phyloP scores from a whole-genome alignment of 495 filamentous ascomycete species.

The Penicillium paxilli region DNA sequence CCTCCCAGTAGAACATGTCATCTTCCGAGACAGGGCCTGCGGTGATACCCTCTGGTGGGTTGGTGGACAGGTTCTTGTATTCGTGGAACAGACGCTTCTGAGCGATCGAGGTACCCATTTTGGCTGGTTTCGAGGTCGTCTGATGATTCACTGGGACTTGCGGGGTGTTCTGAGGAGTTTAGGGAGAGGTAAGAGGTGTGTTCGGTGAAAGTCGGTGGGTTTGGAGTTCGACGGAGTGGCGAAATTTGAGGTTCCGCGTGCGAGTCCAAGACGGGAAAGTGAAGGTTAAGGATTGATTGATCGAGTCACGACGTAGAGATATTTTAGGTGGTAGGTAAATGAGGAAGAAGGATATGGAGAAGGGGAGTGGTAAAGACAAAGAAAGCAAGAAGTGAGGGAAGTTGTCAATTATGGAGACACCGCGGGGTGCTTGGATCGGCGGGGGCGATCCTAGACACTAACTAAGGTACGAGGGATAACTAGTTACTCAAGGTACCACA shows the following conservation, averaged over 20 bases:
- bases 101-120: constrained; percentile 52
- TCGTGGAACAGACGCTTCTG: constrained; percentile 96
- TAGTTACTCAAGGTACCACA: constrained; percentile 1
- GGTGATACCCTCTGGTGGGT: constrained; percentile 90
- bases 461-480: too few relatives aligned
- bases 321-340: background rate
- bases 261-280: background rate
- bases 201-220: constrained; percentile 5
- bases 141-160: too few relatives aligned
- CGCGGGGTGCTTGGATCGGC: constrained; percentile 1
- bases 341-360: background rate
- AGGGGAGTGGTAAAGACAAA: background rate
- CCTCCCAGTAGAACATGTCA: constrained; percentile 96
- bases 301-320: background rate
- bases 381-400: background rate
- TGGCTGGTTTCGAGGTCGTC: constrained; percentile 2
- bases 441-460: constrained; percentile 15
- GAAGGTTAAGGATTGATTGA: background rate
- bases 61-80: constrained; percentile 83
- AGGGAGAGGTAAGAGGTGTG: background rate
- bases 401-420: constrained; percentile 1
- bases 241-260: constrained; percentile 2
- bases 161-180: background rate
- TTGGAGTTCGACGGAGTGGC: constrained; percentile 7
- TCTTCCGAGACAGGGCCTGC: constrained; percentile 92